Evolutionary conservation across 768 basidiomycete genomes (phyloP).

Genomic region (Inosperma sp.): DNA sequence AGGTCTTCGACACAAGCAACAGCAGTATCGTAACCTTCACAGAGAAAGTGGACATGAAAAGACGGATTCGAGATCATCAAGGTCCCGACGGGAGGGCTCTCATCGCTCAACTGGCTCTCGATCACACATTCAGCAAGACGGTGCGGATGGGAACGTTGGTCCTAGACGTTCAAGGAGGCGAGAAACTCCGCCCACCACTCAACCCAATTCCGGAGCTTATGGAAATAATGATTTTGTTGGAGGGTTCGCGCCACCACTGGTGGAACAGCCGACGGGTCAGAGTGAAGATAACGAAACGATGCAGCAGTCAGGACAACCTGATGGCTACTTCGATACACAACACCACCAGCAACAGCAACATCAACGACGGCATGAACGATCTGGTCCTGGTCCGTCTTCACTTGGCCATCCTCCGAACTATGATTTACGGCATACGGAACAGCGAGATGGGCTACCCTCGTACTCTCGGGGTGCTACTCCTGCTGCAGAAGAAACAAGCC

Average conservation of each 20-base stretch:
- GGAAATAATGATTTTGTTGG: conserved; percentile 47
- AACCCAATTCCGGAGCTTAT: conserved; percentile 30
- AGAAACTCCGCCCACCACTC: conserved; percentile 37
- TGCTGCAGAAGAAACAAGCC: conserved; percentile 17
- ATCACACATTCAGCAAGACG: conserved; percentile 37
- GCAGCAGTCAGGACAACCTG: conserved; percentile 4
- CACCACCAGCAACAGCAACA: too few species aligned
- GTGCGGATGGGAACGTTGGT: conserved; percentile 33
- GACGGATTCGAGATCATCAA: conserved; percentile 57
- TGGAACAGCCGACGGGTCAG: conserved; percentile 24
- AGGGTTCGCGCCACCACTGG: conserved; percentile 40
- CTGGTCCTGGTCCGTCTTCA: conserved; percentile 8
- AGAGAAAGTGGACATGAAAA: conserved; percentile 40
- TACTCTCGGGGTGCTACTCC: conserved; percentile 7
- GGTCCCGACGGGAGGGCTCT: conserved; percentile 38
- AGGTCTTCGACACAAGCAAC: conserved; percentile 90
- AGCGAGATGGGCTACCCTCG: conserved; percentile 13
- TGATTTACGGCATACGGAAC: too few species aligned
- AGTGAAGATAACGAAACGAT: conserved; percentile 13
- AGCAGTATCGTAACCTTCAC: conserved; percentile 55
- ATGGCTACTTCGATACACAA: conserved; percentile 13
- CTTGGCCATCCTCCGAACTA: conserved; percentile 12
- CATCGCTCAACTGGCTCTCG: conserved; percentile 50
- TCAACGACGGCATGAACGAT: conserved; percentile 21
- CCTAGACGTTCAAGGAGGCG: conserved; percentile 38